These are phyloP conservation scores for Calophaca sinica DNA, from an alignment of 306 rosid species.

Conservation along the genomic window DNA sequence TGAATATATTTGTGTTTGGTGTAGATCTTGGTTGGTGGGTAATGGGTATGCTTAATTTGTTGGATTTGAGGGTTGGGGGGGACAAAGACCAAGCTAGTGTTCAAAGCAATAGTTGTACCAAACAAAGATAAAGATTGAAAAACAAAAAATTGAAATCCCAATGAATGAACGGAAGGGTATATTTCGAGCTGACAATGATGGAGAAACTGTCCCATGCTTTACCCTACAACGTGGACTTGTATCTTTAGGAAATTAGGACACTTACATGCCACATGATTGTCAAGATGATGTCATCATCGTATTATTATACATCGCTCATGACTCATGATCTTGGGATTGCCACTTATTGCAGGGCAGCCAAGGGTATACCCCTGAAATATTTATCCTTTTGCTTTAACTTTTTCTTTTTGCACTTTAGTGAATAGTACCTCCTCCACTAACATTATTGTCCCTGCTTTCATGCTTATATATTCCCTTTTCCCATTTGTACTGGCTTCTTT, in stretches of 20 bases:
- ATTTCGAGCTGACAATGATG: slow-evolving; percentile 71
- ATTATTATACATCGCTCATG: slow-evolving; percentile 29
- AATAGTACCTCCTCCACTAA: slow-evolving; percentile 48
- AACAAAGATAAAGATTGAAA: slow-evolving; percentile 65
- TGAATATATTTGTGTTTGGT: neutral
- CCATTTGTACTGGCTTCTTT: slow-evolving; percentile 41
- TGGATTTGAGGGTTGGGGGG: slow-evolving; percentile 48
- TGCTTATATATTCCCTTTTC: slow-evolving; percentile 41
- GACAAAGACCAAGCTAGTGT: neutral
- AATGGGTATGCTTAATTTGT: neutral
- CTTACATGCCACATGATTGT: slow-evolving; percentile 61
- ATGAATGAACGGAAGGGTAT: slow-evolving; percentile 55
- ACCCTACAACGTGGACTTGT: slow-evolving; percentile 61
- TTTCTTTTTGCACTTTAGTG: slow-evolving; percentile 65
- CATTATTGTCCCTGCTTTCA: slow-evolving; percentile 52
- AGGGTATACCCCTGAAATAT: slow-evolving; percentile 36
- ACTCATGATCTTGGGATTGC: slow-evolving; percentile 68
- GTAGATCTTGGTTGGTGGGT: slow-evolving; percentile 40
- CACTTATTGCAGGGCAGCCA: slow-evolving; percentile 44
- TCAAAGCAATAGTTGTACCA: slow-evolving; percentile 48
- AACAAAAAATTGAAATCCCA: slow-evolving; percentile 63
- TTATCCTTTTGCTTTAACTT: slow-evolving; percentile 65
- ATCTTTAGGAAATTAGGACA: slow-evolving; percentile 49
- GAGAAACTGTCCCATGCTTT: slow-evolving; percentile 91
- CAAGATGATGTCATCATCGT: slow-evolving; percentile 58